These are phyloP conservation scores for Pseudohalonectria lignicola DNA, from an alignment of 2,329 filamentous ascomycete species.

Conservation along the genomic window DNA sequence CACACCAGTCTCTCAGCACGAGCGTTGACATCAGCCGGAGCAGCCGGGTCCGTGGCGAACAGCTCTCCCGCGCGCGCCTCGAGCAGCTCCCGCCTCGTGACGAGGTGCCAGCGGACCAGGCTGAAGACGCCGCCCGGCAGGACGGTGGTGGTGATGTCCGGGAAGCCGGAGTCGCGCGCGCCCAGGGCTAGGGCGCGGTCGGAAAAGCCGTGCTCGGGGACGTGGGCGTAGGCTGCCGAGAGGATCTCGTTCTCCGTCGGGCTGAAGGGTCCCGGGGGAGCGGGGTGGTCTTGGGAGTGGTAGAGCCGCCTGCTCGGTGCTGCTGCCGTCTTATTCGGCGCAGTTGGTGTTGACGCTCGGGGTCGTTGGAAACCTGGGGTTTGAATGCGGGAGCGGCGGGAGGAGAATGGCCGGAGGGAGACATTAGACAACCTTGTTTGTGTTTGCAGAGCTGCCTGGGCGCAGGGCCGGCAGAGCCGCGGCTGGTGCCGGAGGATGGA, in stretches of 20 bases:
- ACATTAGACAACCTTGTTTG: too few species aligned
- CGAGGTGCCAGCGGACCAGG: slow-evolving; percentile 68
- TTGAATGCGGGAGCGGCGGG: too few species aligned
- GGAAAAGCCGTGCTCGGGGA: slow-evolving; percentile 78
- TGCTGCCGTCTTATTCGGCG: too few species aligned
- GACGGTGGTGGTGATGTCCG: slow-evolving; percentile 75
- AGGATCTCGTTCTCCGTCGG: slow-evolving; percentile 66
- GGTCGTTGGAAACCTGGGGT: too few species aligned
- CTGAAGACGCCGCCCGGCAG: slow-evolving; percentile 73
- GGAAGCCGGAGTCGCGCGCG: slow-evolving; percentile 73
- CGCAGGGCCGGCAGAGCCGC: too few species aligned
- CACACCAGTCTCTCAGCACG: slow-evolving; percentile 65
- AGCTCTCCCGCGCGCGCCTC: slow-evolving; percentile 25
- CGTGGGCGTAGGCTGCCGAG: slow-evolving; percentile 64
- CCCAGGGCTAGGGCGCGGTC: slow-evolving; percentile 61
- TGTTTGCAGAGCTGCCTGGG: too few species aligned
- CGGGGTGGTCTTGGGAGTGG: slow-evolving; percentile 65
- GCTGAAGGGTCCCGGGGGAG: slow-evolving; percentile 54
- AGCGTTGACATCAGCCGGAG: slow-evolving; percentile 29
- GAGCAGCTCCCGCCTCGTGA: slow-evolving; percentile 54
- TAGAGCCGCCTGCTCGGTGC: slow-evolving; percentile 32
- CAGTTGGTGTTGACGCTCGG: too few species aligned
- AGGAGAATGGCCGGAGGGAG: too few species aligned
- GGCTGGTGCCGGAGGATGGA: too few species aligned
- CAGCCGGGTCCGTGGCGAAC: slow-evolving; percentile 17